Base-by-base conservation (phyloP, 1,284 basidiomycete species). In the Ustilago hordei region DNA sequence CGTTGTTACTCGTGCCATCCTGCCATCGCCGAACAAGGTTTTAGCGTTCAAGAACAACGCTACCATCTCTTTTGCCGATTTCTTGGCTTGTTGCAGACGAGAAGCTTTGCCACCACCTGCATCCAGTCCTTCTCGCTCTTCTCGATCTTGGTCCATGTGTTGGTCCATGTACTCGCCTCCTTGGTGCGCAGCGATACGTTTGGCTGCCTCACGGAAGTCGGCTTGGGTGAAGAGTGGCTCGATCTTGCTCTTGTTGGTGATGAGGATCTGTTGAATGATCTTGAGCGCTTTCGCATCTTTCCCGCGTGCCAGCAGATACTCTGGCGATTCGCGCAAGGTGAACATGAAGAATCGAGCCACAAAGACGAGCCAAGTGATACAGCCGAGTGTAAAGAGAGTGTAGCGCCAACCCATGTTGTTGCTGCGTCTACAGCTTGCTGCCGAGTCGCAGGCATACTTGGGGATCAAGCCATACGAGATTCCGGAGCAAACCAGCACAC, bases 131-230 rank as follows among this genome's bases (percentile, higher is more conserved):
- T 70, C 55, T 7, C 56, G 48, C 35, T 69, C 69, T 31, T 19
- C 19, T 19, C 19, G 19, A 19, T 19, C 19, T 19, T n/a, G n/a
- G 1, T 28, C 56, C 9, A 19, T 57, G 41, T 59, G n/a, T n/a
- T n/a, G n/a, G n/a, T 28, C 56, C 9, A 19, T 57, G 41, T 59
- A 65, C 4, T 55, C 59, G 9, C 63, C 7, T 1, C 72, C 68
- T 13, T 69, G 38, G 58, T 60, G 55, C 13, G 61, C 71, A 4
- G 68, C 70, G 50, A 78, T 68, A 43, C 71, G 60, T 45, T 57
- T 58, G 13, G 87, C 87, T 43, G 87, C 81, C 54, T 84, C 84
- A 5, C 65, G 61, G 66, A 88, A 87, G 64, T 88, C 85, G 8
- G 84, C 84, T 23, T 87, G 73, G 1, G 84, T 86, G 38, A 88